A percentile compares a stretch with the other conserved stretches of the same genome.
Evolutionary conservation across 2,329 filamentous ascomycete species (phyloP).

Genomic region (Fusarium praegraminearum): DNA sequence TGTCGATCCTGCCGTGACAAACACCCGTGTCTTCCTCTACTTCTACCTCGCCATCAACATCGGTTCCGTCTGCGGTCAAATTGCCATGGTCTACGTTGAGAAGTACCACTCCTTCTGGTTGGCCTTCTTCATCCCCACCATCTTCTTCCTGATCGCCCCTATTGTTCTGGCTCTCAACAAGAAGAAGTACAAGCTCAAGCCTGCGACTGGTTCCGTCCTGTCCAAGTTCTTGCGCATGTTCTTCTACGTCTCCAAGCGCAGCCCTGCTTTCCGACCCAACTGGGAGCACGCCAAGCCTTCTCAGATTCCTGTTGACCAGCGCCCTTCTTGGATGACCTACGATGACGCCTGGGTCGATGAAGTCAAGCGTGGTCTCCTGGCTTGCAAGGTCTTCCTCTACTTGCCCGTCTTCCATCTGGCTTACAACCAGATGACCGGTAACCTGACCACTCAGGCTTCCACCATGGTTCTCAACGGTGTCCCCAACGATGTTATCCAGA

Average conservation of each 20-base stretch:
- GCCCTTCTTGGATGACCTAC: constrained; percentile 82
- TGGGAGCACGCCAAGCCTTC: constrained; percentile 79
- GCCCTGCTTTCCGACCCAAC: constrained; percentile 73
- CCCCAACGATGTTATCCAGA: constrained; percentile 82
- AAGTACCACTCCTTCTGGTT: constrained; percentile 83
- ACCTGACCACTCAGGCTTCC: constrained; percentile 72
- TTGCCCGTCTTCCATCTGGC: constrained; percentile 72
- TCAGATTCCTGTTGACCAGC: constrained; percentile 64
- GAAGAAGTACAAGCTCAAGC: constrained; percentile 69
- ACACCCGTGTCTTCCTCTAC: constrained; percentile 76
- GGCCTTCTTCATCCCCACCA: constrained; percentile 75
- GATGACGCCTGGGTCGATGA: constrained; percentile 88
- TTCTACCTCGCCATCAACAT: constrained; percentile 71
- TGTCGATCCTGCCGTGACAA: constrained; percentile 75
- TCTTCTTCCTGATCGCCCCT: constrained; percentile 72
- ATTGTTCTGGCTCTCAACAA: constrained; percentile 71
- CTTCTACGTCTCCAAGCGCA: constrained; percentile 70
- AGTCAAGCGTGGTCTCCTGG: constrained; percentile 75
- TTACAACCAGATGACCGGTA: constrained; percentile 71
- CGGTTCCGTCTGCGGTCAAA: constrained; percentile 70
- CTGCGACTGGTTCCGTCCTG: constrained; percentile 79
- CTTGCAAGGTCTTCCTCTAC: constrained; percentile 79
- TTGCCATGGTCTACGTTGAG: constrained; percentile 77
- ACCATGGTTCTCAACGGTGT: constrained; percentile 76
- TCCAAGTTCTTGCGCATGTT: constrained; percentile 74